A percentile compares a stretch with the other conserved stretches of the same genome.
phyloP scores from a whole-genome alignment of 441 rosid genomes.

The Manihot esculenta region DNA sequence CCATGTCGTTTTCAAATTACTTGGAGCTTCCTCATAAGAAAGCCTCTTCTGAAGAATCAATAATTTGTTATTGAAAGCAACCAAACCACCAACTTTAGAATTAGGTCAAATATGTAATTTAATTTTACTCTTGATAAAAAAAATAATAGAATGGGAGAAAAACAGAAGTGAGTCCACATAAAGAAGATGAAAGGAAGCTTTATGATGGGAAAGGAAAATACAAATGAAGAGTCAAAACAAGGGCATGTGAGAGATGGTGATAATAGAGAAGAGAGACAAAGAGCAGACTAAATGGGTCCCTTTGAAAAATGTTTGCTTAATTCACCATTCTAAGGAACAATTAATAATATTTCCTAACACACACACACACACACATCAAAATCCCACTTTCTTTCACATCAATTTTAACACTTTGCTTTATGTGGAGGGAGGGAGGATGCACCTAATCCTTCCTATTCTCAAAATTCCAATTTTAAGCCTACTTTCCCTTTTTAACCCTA shows the following conservation, averaged over 20 bases:
- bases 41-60: too few relatives aligned
- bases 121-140: too few relatives aligned
- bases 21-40: too few relatives aligned
- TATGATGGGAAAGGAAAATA: slow-evolving; percentile 23
- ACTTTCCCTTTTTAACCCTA: too few relatives aligned
- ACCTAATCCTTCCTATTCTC: not conserved
- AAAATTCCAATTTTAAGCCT: too few relatives aligned
- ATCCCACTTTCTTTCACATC: slow-evolving; percentile 20
- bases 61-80: too few relatives aligned
- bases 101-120: too few relatives aligned
- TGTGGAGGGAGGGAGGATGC: not conserved
- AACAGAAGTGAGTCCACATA: too few relatives aligned
- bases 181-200: too few relatives aligned
- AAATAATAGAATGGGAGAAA: too few relatives aligned
- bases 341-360: not conserved
- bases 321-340: not conserved
- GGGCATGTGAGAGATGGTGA: slow-evolving; percentile 28
- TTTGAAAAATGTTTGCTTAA: slow-evolving; percentile 1
- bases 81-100: too few relatives aligned
- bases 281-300: slow-evolving; percentile 24
- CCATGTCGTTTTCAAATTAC: too few relatives aligned
- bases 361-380: not conserved
- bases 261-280: slow-evolving; percentile 33
- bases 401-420: not conserved
- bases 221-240: slow-evolving; percentile 35